Percentiles rank a stretch among this genome's conserved stretches.
Evolutionary conservation across 75 land plant genomes (phyloP).

Genomic region (Adiantum capillusveneris): DNA sequence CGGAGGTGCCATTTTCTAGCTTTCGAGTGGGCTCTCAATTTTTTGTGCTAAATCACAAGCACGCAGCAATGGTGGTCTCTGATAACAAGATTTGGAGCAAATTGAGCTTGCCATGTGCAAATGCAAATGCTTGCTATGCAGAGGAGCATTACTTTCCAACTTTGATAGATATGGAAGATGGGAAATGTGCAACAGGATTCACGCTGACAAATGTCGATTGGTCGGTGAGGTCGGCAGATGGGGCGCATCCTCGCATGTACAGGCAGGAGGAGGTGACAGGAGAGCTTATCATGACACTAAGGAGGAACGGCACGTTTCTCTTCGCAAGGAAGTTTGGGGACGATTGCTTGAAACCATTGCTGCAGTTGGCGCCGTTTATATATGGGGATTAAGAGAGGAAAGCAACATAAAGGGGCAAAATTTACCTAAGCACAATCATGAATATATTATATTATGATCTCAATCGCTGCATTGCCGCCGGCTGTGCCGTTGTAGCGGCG

Average conservation of each 20-base stretch:
- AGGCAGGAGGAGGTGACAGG: slow-evolving; percentile 15
- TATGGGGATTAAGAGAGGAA: slow-evolving; percentile 9
- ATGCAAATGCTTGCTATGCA: slow-evolving; percentile 34
- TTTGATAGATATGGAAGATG: slow-evolving; percentile 34
- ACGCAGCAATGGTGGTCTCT: slow-evolving; percentile 31
- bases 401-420: too few relatives aligned
- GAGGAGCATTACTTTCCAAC: slow-evolving; percentile 77
- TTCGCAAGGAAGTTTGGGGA: slow-evolving; percentile 16
- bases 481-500: too few relatives aligned
- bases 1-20: slow-evolving; percentile 43
- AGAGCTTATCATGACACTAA: slow-evolving; percentile 6
- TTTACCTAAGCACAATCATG: too few relatives aligned
- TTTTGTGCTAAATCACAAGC: slow-evolving; percentile 33
- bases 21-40: slow-evolving; percentile 67
- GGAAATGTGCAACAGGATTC: slow-evolving; percentile 20
- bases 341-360: slow-evolving; percentile 5
- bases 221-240: slow-evolving; percentile 17
- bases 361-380: neutral
- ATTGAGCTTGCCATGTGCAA: slow-evolving; percentile 35
- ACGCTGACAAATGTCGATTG: slow-evolving; percentile 63
- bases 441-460: too few relatives aligned
- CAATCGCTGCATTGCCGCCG: too few relatives aligned
- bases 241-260: slow-evolving; percentile 51
- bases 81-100: slow-evolving; percentile 43
- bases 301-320: slow-evolving; percentile 11